These are phyloP conservation scores for Pythium dissimile DNA, from an alignment of 352 stramenopile species.

Conservation along the genomic window DNA sequence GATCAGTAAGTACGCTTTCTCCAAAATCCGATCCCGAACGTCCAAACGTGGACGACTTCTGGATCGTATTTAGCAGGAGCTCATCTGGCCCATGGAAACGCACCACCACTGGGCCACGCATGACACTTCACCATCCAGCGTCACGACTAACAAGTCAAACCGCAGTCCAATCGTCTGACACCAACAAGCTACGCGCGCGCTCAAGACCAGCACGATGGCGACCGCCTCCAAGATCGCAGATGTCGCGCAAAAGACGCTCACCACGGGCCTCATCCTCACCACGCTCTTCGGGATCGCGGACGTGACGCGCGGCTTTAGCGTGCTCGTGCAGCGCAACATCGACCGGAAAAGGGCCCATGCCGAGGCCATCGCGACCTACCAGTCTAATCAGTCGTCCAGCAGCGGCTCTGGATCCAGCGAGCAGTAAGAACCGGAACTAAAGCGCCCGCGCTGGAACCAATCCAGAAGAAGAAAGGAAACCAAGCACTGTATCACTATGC, in stretches of 20 bases:
- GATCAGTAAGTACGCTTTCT: not conserved
- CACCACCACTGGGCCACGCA: too few species aligned
- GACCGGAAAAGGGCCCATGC: constrained; percentile 36
- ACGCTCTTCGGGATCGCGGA: constrained; percentile 68
- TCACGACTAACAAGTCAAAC: not conserved
- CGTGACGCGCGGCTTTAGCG: constrained; percentile 73
- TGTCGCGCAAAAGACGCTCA: constrained; percentile 79
- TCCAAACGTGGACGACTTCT: too few species aligned
- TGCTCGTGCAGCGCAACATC: constrained; percentile 79
- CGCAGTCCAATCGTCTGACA: not conserved
- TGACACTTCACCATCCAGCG: too few species aligned
- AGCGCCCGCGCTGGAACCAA: not conserved
- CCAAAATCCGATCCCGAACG: too few species aligned
- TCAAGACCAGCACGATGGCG: constrained; percentile 16
- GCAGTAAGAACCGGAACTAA: not conserved
- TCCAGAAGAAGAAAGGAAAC: too few species aligned
- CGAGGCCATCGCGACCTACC: too few species aligned
- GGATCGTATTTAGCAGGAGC: not conserved
- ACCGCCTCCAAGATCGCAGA: constrained; percentile 53
- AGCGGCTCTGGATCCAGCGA: constrained; percentile 1
- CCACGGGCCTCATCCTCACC: constrained; percentile 65
- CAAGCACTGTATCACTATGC: not conserved
- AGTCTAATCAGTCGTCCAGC: too few species aligned
- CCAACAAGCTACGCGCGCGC: not conserved
- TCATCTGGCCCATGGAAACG: too few species aligned